Evolutionary conservation across 2,329 filamentous ascomycete genomes (phyloP).

Genomic region (Nemania diffusa): DNA sequence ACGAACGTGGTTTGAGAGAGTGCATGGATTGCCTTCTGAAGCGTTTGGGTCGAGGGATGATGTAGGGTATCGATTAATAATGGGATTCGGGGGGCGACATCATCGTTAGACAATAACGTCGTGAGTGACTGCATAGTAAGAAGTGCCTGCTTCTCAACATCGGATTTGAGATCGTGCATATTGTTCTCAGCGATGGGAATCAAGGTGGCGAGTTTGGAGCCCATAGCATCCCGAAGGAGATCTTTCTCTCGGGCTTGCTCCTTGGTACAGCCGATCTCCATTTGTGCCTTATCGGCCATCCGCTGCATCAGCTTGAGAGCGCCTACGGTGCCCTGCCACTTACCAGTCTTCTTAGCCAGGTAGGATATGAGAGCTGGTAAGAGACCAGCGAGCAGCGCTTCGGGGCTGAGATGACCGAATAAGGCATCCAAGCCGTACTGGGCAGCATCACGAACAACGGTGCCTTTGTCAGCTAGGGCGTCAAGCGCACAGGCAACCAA

Average conservation of each 20-base stretch:
- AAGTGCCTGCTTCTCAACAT: conserved; percentile 88
- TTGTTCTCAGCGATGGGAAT: conserved; percentile 91
- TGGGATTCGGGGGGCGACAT: conserved; percentile 91
- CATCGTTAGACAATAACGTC: conserved; percentile 92
- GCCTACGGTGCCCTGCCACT: conserved; percentile 96
- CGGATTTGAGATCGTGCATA: conserved; percentile 96
- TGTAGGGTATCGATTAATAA: conserved; percentile 95
- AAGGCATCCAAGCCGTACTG: conserved; percentile 94
- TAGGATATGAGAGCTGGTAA: conserved; percentile 81
- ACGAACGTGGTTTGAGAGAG: conserved; percentile 99
- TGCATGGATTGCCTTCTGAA: conserved; percentile 96
- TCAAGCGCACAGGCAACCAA: conserved; percentile 81
- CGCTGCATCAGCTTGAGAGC: conserved; percentile 86
- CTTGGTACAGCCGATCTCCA: conserved; percentile 78
- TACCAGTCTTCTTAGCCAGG: conserved; percentile 83
- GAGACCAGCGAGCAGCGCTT: conserved; percentile 84
- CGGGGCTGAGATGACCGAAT: conserved; percentile 80
- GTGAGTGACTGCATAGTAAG: conserved; percentile 93
- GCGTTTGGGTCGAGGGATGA: conserved; percentile 85
- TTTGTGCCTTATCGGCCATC: conserved; percentile 95
- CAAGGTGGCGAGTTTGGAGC: conserved; percentile 82
- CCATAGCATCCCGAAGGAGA: conserved; percentile 88
- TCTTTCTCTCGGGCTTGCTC: conserved; percentile 91
- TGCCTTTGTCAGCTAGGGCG: conserved; percentile 87
- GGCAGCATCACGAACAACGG: conserved; percentile 88